A percentile compares a stretch with the other conserved stretches of the same genome.
Conservation (phyloP, 2,329 filamentous ascomycete genomes). For the Hypocreales sp. region DNA sequence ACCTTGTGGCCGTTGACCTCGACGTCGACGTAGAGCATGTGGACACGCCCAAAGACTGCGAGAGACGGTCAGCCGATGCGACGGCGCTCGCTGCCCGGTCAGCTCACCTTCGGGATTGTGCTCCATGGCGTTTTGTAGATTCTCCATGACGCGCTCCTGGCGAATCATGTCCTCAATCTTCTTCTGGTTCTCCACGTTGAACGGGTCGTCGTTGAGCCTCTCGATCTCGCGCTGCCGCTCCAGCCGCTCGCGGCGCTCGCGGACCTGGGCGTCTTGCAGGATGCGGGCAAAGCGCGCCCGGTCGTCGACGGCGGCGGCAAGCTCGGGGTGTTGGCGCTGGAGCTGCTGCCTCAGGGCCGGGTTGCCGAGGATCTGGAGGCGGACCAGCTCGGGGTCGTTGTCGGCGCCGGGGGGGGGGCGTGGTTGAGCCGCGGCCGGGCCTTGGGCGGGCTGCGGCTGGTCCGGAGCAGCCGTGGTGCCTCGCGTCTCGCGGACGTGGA, state of each 20-base stretch:
- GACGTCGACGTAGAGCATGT: slow-evolving; percentile 92
- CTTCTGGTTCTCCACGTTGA: slow-evolving; percentile 79
- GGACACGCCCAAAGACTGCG: slow-evolving; percentile 80
- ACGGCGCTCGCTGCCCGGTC: too few species aligned
- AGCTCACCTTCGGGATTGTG: slow-evolving; percentile 83
- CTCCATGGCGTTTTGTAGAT: slow-evolving; percentile 91
- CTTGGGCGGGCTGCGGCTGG: slow-evolving; percentile 17
- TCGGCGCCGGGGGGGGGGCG: slow-evolving; percentile 16
- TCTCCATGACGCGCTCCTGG: slow-evolving; percentile 86
- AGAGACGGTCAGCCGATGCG: slow-evolving; percentile 2
- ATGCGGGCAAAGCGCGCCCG: slow-evolving; percentile 61
- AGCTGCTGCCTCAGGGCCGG: slow-evolving; percentile 57
- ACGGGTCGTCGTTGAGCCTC: slow-evolving; percentile 81
- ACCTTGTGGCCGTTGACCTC: slow-evolving; percentile 86
- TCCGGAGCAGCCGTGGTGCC: slow-evolving; percentile 27
- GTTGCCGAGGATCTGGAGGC: slow-evolving; percentile 70
- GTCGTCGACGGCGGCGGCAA: slow-evolving; percentile 64
- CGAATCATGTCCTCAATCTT: slow-evolving; percentile 97
- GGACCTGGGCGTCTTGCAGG: slow-evolving; percentile 49
- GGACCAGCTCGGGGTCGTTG: slow-evolving; percentile 65
- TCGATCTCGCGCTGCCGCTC: slow-evolving; percentile 74
- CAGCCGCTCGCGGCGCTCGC: slow-evolving; percentile 55
- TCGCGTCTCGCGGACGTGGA: slow-evolving; percentile 56
- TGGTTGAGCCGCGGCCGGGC: slow-evolving; percentile 15
- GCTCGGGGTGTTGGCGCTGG: slow-evolving; percentile 55